Percentiles rank a stretch among this genome's conserved stretches.
phyloP scores from a whole-genome alignment of 225 moss, liverwort and hornwort species.

The Bryum argenteum region DNA sequence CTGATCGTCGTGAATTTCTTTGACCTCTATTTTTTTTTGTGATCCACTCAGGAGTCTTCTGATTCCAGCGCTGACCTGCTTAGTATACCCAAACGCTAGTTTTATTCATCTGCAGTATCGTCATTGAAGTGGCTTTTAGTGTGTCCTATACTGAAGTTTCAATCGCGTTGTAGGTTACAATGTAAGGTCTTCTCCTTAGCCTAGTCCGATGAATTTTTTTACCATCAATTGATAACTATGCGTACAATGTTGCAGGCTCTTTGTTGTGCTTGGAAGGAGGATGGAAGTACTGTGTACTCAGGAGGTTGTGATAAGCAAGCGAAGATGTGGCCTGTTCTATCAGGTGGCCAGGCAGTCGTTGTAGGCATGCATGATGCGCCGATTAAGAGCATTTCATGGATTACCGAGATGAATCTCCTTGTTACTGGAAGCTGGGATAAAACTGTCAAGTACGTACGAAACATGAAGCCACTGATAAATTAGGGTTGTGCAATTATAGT shows the following conservation, averaged over 20 bases:
- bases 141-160: too few relatives aligned
- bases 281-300: conserved; percentile 90
- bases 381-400: conserved; percentile 89
- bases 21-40: not conserved
- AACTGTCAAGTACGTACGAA: conserved; percentile 76
- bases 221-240: not conserved
- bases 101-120: too few relatives aligned
- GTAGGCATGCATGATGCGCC: conserved; percentile 98
- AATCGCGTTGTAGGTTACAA: too few relatives aligned
- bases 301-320: conserved; percentile 99
- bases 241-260: conserved; percentile 66
- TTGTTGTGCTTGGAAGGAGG: conserved; percentile 98
- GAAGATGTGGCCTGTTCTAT: conserved; percentile 98
- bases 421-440: conserved; percentile 99
- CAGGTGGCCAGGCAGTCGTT: conserved; percentile 84
- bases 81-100: too few relatives aligned
- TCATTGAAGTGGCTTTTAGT: too few relatives aligned
- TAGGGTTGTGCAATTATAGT: too few relatives aligned
- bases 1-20: not conserved
- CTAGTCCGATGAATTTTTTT: too few relatives aligned
- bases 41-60: too few relatives aligned
- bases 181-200: too few relatives aligned
- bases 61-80: too few relatives aligned
- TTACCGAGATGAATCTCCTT: conserved; percentile 93
- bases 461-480: too few relatives aligned